Conservation (phyloP, 1,284 basidiomycete species). For the Sanguinoderma infundibulare region DNA sequence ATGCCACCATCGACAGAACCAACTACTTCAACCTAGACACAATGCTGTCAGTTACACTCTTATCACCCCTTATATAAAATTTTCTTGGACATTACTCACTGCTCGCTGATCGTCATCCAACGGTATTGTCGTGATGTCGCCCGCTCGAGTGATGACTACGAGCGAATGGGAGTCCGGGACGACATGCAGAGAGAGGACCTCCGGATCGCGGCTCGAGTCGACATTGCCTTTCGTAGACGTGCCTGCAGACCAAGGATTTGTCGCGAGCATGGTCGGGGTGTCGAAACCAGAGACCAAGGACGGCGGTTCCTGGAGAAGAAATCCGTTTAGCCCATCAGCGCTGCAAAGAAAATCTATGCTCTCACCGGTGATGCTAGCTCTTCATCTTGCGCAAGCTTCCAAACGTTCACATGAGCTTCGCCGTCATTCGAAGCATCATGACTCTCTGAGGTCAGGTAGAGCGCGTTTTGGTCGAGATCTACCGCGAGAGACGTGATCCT, state of each 20-base stretch:
- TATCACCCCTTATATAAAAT: background rate
- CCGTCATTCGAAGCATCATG: constrained; percentile 59
- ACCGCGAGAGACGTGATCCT: constrained; percentile 53
- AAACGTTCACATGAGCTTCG: constrained; percentile 38
- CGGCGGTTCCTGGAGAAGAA: constrained; percentile 7
- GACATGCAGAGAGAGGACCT: constrained; percentile 33
- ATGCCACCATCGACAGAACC: constrained; percentile 90
- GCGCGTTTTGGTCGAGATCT: constrained; percentile 69
- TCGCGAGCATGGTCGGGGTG: constrained; percentile 26
- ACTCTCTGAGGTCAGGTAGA: constrained; percentile 65
- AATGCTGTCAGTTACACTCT: background rate
- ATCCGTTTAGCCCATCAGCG: background rate
- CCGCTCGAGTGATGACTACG: constrained; percentile 68
- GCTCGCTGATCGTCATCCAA: constrained; percentile 56
- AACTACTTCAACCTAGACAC: constrained; percentile 69
- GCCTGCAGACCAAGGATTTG: constrained; percentile 31
- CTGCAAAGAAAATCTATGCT: background rate
- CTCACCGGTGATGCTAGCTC: constrained; percentile 15
- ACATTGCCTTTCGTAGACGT: constrained; percentile 1
- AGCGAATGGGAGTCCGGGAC: constrained; percentile 41
- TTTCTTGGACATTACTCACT: constrained; percentile 37
- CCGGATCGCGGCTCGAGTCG: constrained; percentile 15
- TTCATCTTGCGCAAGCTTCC: constrained; percentile 45
- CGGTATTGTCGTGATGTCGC: constrained; percentile 76
- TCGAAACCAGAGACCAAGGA: constrained; percentile 29